Conservation (phyloP, 805 yeast genomes). For the Myxozyma neotropica region DNA sequence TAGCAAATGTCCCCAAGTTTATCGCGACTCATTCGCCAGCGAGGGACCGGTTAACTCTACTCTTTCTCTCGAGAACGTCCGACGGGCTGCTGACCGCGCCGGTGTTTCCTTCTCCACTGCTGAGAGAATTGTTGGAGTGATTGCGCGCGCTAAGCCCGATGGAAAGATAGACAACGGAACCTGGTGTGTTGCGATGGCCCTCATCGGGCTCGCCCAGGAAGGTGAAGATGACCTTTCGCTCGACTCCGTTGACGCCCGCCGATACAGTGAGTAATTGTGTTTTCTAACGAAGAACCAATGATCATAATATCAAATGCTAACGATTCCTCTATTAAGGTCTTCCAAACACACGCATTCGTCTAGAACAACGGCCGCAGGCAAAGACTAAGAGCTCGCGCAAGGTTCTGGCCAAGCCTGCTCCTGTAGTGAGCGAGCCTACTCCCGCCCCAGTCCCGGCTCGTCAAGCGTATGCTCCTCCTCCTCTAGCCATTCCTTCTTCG, state of each 20-base stretch:
- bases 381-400: constrained; percentile 1
- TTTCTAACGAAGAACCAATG: not conserved
- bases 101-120: constrained; percentile 23
- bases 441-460: constrained; percentile 8
- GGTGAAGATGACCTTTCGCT: constrained; percentile 40
- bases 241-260: constrained; percentile 37
- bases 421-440: not conserved
- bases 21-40: constrained; percentile 31
- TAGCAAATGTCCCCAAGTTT: constrained; percentile 27
- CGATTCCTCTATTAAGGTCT: constrained; percentile 10
- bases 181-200: constrained; percentile 43
- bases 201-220: constrained; percentile 42
- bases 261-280: constrained; percentile 21
- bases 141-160: constrained; percentile 33
- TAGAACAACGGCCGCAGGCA: constrained; percentile 5
- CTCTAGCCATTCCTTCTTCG: not conserved
- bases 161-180: constrained; percentile 35
- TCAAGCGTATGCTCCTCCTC: constrained; percentile 10
- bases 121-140: constrained; percentile 19
- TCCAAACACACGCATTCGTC: constrained; percentile 17
- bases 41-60: constrained; percentile 34
- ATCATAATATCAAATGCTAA: not conserved
- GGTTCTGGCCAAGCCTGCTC: constrained; percentile 4
- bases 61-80: constrained; percentile 25
- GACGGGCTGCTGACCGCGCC: constrained; percentile 32